Percentiles rank a stretch among this genome's conserved stretches.
phyloP scores from a whole-genome alignment of 257 asterid species.

The Anisodus acutangulus region DNA sequence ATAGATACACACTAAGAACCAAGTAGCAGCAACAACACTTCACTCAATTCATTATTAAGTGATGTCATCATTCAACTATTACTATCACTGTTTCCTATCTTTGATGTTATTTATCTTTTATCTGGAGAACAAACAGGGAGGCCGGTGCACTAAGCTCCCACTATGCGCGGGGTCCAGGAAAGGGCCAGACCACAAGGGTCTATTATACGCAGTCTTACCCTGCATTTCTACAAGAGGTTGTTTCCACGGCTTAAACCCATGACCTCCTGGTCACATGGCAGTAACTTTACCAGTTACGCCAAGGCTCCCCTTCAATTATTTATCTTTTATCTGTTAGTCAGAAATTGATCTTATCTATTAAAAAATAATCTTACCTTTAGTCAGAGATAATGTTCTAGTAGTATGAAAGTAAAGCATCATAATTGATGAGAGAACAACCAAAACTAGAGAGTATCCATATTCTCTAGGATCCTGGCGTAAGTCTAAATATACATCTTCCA shows the following conservation, averaged over 20 bases:
- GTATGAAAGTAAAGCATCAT: neutral
- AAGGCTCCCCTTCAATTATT: neutral
- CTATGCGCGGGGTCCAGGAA: too few species aligned
- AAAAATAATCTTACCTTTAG: neutral
- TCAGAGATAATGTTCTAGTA: neutral
- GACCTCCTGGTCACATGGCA: too few species aligned
- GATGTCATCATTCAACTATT: neutral
- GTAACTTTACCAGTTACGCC: too few species aligned
- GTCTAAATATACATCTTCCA: neutral
- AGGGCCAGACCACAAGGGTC: too few species aligned
- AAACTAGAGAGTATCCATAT: slow-evolving; percentile 10
- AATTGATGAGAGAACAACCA: neutral
- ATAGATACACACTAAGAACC: slow-evolving; percentile 20
- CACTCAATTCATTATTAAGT: slow-evolving; percentile 18
- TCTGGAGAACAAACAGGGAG: neutral
- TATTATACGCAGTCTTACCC: too few species aligned
- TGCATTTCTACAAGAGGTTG: too few species aligned
- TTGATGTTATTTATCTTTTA: neutral
- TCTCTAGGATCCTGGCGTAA: neutral
- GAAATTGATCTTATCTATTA: neutral
- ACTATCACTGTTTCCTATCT: slow-evolving; percentile 1
- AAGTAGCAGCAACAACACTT: slow-evolving; percentile 10
- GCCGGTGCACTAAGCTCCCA: too few species aligned
- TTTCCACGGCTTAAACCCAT: too few species aligned
- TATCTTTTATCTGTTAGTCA: neutral